phyloP scores from a whole-genome alignment of 2,329 filamentous ascomycete species.

The Sphaerostilbella broomeana region DNA sequence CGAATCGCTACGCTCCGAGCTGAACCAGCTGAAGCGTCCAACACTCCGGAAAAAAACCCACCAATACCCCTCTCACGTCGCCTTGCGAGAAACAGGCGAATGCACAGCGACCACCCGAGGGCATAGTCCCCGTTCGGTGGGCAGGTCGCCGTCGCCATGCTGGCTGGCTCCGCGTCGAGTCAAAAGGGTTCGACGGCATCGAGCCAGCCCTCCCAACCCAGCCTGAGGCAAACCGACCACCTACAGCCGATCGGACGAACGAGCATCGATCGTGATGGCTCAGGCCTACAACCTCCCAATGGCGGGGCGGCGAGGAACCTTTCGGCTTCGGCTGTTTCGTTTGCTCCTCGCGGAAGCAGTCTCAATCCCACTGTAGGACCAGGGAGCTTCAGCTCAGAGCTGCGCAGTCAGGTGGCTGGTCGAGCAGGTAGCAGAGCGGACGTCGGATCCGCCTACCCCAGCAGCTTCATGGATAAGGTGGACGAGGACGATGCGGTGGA shows the following conservation, averaged over 20 bases:
- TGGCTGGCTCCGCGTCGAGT: constrained; percentile 27
- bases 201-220: constrained; percentile 29
- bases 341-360: constrained; percentile 60
- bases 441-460: constrained; percentile 29
- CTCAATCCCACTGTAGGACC: constrained; percentile 64
- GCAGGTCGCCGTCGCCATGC: constrained; percentile 27
- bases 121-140: constrained; percentile 34
- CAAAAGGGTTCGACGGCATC: constrained; percentile 27
- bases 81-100: constrained; percentile 25
- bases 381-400: constrained; percentile 84
- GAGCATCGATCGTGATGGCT: constrained; percentile 51
- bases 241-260: constrained; percentile 29
- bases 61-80: not conserved
- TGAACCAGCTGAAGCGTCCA: constrained; percentile 1
- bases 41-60: not conserved
- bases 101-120: constrained; percentile 30
- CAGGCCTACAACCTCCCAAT: constrained; percentile 44
- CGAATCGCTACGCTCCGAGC: constrained; percentile 9
- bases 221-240: constrained; percentile 28
- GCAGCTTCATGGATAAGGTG: constrained; percentile 45
- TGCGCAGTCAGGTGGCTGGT: constrained; percentile 60
- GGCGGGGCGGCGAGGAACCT: constrained; percentile 39
- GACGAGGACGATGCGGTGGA: constrained; percentile 65
- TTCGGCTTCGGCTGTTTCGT: constrained; percentile 51
- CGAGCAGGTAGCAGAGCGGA: constrained; percentile 33